Evolutionary conservation across 1,284 basidiomycete genomes (phyloP).

Genomic region (Waitea zeae): DNA sequence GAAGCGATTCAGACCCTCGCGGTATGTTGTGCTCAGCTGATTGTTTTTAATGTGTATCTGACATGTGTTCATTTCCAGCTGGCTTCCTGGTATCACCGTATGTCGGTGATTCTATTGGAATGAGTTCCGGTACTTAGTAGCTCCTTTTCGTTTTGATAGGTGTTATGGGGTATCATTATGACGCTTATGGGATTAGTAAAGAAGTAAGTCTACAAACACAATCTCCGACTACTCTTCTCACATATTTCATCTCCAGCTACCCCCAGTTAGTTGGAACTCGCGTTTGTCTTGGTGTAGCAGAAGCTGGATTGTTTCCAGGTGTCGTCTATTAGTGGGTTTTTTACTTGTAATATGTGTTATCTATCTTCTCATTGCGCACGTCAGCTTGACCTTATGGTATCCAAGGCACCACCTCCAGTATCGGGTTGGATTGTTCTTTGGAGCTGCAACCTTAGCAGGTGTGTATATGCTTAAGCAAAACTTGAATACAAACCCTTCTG

Average conservation of each 20-base stretch:
- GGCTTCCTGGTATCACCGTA: conserved; percentile 5
- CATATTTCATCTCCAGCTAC: conserved; percentile 25
- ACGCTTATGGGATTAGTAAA: conserved; percentile 51
- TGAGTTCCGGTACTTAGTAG: not conserved
- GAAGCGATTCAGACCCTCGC: conserved; percentile 17
- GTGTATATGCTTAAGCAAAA: too few species aligned
- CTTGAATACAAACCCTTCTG: conserved; percentile 1
- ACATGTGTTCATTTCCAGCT: too few species aligned
- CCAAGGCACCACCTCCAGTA: conserved; percentile 29
- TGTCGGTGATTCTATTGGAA: conserved; percentile 1
- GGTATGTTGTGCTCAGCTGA: too few species aligned
- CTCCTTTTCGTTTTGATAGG: not conserved
- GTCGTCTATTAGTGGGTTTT: conserved; percentile 36
- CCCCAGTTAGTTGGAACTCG: conserved; percentile 41
- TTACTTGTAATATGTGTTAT: conserved; percentile 5
- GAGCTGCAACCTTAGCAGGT: conserved; percentile 15
- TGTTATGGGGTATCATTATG: conserved; percentile 6
- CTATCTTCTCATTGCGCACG: not conserved
- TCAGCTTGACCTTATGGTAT: conserved; percentile 31
- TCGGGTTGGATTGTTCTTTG: conserved; percentile 29
- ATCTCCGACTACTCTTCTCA: conserved; percentile 1
- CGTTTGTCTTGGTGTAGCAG: conserved; percentile 43
- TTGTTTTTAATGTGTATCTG: too few species aligned
- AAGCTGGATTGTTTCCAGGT: conserved; percentile 55
- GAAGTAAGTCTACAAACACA: conserved; percentile 18